Base-by-base conservation (phyloP, 1,284 basidiomycete species). In the Cryptococcus deneoformans region DNA sequence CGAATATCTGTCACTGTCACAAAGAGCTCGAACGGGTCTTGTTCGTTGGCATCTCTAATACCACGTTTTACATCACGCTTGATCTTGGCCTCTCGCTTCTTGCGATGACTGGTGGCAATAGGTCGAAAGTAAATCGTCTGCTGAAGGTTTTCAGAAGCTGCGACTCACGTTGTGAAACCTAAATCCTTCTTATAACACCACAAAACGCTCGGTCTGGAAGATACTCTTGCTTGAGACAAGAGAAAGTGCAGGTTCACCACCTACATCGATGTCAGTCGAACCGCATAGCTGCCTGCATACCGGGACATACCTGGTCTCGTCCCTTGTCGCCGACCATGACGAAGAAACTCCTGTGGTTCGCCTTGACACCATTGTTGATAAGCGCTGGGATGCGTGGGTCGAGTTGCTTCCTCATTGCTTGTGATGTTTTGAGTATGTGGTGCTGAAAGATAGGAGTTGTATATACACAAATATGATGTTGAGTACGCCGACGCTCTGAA, bases 111-210 rank as follows among this genome's bases (percentile, higher is more conserved):
- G 36, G 29, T 29, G 29, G 29, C 29, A 29, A 29, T 29, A 29
- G 29, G 29, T 29, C 63, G 68, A 57, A 8, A 34, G 46, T 14
- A 14, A 48, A 14, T 11, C 8, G 46, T 77, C 71, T 63, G 69
- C 73, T 52, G 70, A 70, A 7, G 8, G 38, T 24, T 29, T 52
- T 29, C 43, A 6, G 42, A 7, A 75, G 11, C 71, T 54, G 49
- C 43, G 40, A 71, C 86, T 63, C 69, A 89, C 89, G 85, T 92
- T 2, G 91, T 93, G 70, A 97, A 97, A 0, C 92, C 92, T 0
- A 97, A 82, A 43, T 96, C 93, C 77, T 96, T 96, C 80, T 95
- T 96, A 82, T 97, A 97, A 70, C 92, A 95, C 93, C 93, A 97
- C 61, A 96, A 78, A 0, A 97, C 93, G 14, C 88, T 92, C 1